phyloP scores from a whole-genome alignment of 164 flowering plant genomes.

The Warburgia ugandensis region DNA sequence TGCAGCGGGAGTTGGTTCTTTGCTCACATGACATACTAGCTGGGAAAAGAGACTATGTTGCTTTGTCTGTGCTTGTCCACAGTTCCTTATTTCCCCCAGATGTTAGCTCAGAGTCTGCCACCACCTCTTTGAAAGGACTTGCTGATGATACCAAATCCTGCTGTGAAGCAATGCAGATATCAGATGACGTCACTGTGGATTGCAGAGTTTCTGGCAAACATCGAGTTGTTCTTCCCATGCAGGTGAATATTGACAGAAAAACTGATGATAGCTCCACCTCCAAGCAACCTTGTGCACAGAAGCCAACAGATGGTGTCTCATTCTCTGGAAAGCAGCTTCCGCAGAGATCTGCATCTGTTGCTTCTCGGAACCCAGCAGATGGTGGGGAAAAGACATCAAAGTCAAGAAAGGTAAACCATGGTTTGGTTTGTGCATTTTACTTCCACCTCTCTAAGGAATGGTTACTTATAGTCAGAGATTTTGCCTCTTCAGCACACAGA shows the following conservation, averaged over 20 bases:
- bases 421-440: not conserved
- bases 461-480: no score
- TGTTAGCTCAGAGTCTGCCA: constrained; percentile 87
- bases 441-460: not conserved
- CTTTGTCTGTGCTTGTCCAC: constrained; percentile 45
- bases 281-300: constrained; percentile 28
- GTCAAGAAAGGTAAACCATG: constrained; percentile 44
- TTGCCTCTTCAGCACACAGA: constrained; percentile 43
- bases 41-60: constrained; percentile 55
- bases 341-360: constrained; percentile 33
- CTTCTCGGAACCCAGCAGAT: constrained; percentile 26
- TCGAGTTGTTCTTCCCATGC: constrained; percentile 27
- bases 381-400: constrained; percentile 39
- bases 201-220: constrained; percentile 60
- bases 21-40: constrained; percentile 82
- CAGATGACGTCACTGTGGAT: constrained; percentile 80
- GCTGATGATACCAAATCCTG: constrained; percentile 51
- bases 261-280: constrained; percentile 69
- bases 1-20: constrained; percentile 85
- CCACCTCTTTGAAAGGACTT: constrained; percentile 71
- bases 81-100: constrained; percentile 59
- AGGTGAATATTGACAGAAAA: constrained; percentile 57
- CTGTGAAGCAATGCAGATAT: constrained; percentile 66
- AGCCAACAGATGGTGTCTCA: constrained; percentile 29
- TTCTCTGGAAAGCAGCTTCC: constrained; percentile 80